Conservation (phyloP, 208 protist genomes). For the Trypanosoma scelopori region DNA sequence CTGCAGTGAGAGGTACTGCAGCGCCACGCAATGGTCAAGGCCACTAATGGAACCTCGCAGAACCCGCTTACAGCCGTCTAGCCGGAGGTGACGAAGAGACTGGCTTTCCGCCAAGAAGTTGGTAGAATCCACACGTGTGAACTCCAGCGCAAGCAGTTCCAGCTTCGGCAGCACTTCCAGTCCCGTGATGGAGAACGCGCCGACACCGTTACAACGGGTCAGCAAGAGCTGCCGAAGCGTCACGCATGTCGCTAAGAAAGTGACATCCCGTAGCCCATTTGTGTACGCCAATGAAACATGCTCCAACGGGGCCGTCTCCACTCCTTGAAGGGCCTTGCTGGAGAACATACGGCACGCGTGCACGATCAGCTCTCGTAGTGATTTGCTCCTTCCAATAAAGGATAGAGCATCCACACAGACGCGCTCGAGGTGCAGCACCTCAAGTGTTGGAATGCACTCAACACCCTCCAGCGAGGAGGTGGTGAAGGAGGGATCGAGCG, state of each 20-base stretch:
- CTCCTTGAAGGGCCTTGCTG: conserved; percentile 28
- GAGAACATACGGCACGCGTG: conserved; percentile 50
- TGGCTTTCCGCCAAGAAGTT: conserved; percentile 29
- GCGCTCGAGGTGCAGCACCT: conserved; percentile 59
- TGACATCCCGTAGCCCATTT: conserved; percentile 34
- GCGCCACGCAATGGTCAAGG: conserved; percentile 38
- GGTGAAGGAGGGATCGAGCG: conserved; percentile 38
- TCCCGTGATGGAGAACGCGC: conserved; percentile 35
- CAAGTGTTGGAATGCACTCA: conserved; percentile 40
- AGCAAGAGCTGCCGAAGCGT: conserved; percentile 47
- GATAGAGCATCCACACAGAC: conserved; percentile 37
- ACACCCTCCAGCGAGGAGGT: conserved; percentile 38
- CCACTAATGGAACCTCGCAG: conserved; percentile 50
- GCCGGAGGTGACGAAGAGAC: conserved; percentile 38
- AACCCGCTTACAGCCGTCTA: conserved; percentile 60
- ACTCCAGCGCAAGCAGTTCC: conserved; percentile 49
- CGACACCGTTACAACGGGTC: conserved; percentile 60
- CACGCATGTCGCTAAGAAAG: conserved; percentile 38
- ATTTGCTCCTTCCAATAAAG: conserved; percentile 41
- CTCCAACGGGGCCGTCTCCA: conserved; percentile 49
- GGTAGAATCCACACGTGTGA: conserved; percentile 57
- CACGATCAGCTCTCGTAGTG: conserved; percentile 46
- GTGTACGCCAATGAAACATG: conserved; percentile 56
- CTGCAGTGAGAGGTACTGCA: conserved; percentile 50
- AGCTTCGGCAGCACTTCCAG: conserved; percentile 43